phyloP scores from a whole-genome alignment of 2,329 filamentous ascomycete species.

The Neonectria sp. region DNA sequence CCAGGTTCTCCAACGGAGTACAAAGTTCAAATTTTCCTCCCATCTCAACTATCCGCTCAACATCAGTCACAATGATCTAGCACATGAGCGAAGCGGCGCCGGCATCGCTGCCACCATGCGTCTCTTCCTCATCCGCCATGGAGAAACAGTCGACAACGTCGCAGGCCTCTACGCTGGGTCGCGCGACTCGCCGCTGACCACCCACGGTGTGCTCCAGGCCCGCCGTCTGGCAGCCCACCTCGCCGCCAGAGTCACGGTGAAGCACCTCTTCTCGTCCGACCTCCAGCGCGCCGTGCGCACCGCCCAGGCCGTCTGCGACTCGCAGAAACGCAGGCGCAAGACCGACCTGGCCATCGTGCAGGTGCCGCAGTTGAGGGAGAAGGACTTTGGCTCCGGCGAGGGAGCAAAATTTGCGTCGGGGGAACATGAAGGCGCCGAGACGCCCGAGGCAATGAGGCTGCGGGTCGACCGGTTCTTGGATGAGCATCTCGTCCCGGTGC shows the following conservation, averaged over 20 bases:
- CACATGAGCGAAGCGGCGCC: slow-evolving; percentile 35
- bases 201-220: slow-evolving; percentile 87
- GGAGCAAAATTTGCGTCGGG: slow-evolving; percentile 69
- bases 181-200: slow-evolving; percentile 85
- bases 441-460: slow-evolving; percentile 74
- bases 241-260: slow-evolving; percentile 57
- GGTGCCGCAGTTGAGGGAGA: slow-evolving; percentile 73
- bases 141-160: slow-evolving; percentile 92
- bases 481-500: slow-evolving; percentile 71
- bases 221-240: slow-evolving; percentile 78
- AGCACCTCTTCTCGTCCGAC: slow-evolving; percentile 83
- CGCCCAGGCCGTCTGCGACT: slow-evolving; percentile 74
- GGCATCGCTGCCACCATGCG: slow-evolving; percentile 50
- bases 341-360: slow-evolving; percentile 39
- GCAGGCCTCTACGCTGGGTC: slow-evolving; percentile 83
- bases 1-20: slow-evolving; percentile 37
- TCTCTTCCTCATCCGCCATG: slow-evolving; percentile 86
- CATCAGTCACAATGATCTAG: slow-evolving; percentile 41
- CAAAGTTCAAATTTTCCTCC: slow-evolving; percentile 41
- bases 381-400: slow-evolving; percentile 81
- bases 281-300: slow-evolving; percentile 82
- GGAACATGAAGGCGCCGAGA: slow-evolving; percentile 72
- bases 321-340: slow-evolving; percentile 58
- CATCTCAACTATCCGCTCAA: neutral
- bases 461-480: slow-evolving; percentile 79